Conservation (phyloP, 2,329 filamentous ascomycete species). For the Whalleya microplaca region DNA sequence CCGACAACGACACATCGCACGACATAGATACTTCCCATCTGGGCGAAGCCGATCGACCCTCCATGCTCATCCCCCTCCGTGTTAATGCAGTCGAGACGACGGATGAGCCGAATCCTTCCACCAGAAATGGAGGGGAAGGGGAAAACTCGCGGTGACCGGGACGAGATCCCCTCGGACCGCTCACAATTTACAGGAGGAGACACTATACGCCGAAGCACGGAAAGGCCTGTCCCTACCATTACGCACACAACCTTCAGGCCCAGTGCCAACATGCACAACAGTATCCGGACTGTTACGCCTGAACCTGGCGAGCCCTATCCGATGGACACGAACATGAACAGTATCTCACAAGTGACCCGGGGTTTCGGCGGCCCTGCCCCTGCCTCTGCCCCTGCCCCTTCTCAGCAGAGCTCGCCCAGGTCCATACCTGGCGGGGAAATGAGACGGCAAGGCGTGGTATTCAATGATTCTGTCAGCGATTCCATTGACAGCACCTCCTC, state of each 20-base stretch:
- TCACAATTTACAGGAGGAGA: slow-evolving; percentile 37
- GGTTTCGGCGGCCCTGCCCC: slow-evolving; percentile 37
- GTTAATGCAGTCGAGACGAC: slow-evolving; percentile 46
- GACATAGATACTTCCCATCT: slow-evolving; percentile 23
- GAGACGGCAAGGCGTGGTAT: slow-evolving; percentile 63
- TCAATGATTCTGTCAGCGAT: slow-evolving; percentile 58
- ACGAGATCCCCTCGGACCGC: slow-evolving; percentile 42
- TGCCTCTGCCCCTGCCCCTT: slow-evolving; percentile 35
- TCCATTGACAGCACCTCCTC: slow-evolving; percentile 53
- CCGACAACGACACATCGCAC: slow-evolving; percentile 27
- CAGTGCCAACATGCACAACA: slow-evolving; percentile 38
- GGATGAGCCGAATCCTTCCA: slow-evolving; percentile 49
- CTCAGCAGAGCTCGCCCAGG: slow-evolving; percentile 51
- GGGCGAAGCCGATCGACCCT: slow-evolving; percentile 27
- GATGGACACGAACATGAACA: slow-evolving; percentile 27
- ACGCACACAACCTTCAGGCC: slow-evolving; percentile 34
- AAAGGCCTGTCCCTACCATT: slow-evolving; percentile 21
- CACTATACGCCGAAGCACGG: slow-evolving; percentile 28
- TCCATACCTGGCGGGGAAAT: slow-evolving; percentile 49
- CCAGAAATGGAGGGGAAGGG: slow-evolving; percentile 53
- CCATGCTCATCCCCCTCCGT: slow-evolving; percentile 36
- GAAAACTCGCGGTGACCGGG: slow-evolving; percentile 43
- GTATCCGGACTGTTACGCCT: slow-evolving; percentile 69
- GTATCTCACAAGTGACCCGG: slow-evolving; percentile 35
- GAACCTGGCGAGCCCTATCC: slow-evolving; percentile 50